Evolutionary conservation across 2,329 filamentous ascomycete species (phyloP), one percentile per base, ranked within the genome.

Genomic region (Ophiosphaerella narmari): DNA sequence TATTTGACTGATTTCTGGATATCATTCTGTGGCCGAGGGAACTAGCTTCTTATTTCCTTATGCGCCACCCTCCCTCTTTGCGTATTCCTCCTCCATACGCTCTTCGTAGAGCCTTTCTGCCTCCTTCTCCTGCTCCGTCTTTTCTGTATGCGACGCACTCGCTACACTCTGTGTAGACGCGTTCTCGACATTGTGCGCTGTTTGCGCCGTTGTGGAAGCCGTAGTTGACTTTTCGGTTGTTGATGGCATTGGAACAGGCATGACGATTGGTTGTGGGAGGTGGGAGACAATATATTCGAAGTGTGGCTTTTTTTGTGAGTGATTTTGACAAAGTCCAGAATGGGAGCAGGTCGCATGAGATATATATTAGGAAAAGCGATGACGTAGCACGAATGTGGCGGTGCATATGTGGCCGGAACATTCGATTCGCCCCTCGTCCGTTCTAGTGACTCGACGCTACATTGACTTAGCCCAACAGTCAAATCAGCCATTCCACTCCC

Each of bases 51-150:
- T 26, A 26, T 11, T 29, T 26, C 12, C 26, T n/a, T 63, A 74
- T 18, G 71, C 71, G 24, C 71, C 71, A 0, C 72, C 70, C 58
- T 74, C 71, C 3, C 70, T 43, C 62, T 74, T 74, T 6, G 71
- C 71, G 54, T 73, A 74, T 50, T 74, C 72, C 55, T 73, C 71
- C 59, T 74, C 71, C 26, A 74, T 74, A 7, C 67, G 54, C 59
- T 73, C 71, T 45, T 74, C 66, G 32, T 74, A 74, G 44, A 70
- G 24, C 32, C 59, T 56, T 45, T 73, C 72, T 1, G 69, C 68
- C 42, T 69, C 66, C 12, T 62, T 54, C 53, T 73, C 68, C 8
- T 59, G 61, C 46, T 69, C 64, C 0, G 63, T 67, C 48, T 70
- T 70, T 43, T 61, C 31, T 18, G 63, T 52, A 16, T 66, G 54